A percentile compares a stretch with the other conserved stretches of the same genome.
These are phyloP conservation scores for Lepiota brunneoincarnata DNA, from an alignment of 768 basidiomycete species.

Conservation along the genomic window DNA sequence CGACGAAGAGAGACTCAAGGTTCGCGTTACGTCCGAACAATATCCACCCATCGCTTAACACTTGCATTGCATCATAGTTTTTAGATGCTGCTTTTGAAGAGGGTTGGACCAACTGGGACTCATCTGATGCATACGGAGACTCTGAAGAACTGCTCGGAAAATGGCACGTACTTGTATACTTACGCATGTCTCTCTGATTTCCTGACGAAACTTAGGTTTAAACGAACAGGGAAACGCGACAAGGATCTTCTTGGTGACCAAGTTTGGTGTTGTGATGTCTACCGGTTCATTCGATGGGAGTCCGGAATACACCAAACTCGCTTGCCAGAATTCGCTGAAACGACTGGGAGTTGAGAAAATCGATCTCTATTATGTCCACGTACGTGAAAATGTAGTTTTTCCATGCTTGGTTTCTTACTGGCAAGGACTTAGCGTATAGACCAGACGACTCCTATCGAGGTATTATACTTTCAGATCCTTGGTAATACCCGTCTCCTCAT, in stretches of 20 bases:
- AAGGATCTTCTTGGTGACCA: conserved; percentile 64
- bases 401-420: neutral
- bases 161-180: conserved; percentile 27
- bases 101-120: conserved; percentile 49
- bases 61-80: conserved; percentile 21
- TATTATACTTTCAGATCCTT: conserved; percentile 11
- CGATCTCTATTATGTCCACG: conserved; percentile 47
- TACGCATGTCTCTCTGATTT: neutral
- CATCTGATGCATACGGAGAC: conserved; percentile 44
- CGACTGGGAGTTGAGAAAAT: conserved; percentile 37
- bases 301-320: conserved; percentile 35
- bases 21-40: conserved; percentile 17
- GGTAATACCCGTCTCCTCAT: neutral
- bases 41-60: neutral
- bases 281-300: conserved; percentile 19
- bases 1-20: conserved; percentile 63
- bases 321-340: conserved; percentile 36
- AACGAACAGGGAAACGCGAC: conserved; percentile 43
- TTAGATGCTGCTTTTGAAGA: conserved; percentile 39
- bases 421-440: conserved; percentile 31
- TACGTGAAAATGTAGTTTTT: conserved; percentile 19
- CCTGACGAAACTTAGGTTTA: conserved; percentile 33
- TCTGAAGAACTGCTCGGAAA: conserved; percentile 43
- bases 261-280: conserved; percentile 27
- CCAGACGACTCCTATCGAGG: conserved; percentile 44